Conservation (phyloP, 2,329 filamentous ascomycete species). For the Pseudogymnoascus sp. region DNA sequence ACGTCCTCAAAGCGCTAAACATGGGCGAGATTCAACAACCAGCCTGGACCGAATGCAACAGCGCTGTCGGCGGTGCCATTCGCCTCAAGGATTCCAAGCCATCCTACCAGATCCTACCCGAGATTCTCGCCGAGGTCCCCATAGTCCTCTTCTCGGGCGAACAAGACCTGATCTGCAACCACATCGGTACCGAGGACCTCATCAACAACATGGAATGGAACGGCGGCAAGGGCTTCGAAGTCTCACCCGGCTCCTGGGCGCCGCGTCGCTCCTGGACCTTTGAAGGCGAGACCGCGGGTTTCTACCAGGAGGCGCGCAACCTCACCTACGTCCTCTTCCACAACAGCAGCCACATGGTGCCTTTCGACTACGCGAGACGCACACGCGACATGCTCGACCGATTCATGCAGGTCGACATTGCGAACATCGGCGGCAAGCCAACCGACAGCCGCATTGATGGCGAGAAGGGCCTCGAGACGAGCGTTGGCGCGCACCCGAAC, state of each 20-base stretch:
- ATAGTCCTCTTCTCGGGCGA: conserved; percentile 88
- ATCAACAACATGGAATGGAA: conserved; percentile 91
- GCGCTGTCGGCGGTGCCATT: conserved; percentile 69
- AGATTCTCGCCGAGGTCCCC: conserved; percentile 67
- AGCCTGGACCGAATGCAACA: conserved; percentile 88
- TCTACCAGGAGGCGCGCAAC: conserved; percentile 92
- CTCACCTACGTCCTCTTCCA: conserved; percentile 93
- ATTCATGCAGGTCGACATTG: conserved; percentile 90
- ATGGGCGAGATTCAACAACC: conserved; percentile 73
- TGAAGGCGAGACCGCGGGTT: conserved; percentile 77
- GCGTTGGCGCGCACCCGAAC: conserved; percentile 61
- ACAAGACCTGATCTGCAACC: conserved; percentile 94
- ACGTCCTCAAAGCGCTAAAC: conserved; percentile 74
- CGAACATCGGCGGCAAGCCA: conserved; percentile 69
- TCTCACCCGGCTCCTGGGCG: conserved; percentile 78
- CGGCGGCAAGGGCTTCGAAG: conserved; percentile 83
- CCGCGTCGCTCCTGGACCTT: conserved; percentile 93
- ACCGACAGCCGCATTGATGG: conserved; percentile 63
- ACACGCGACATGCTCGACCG: conserved; percentile 95
- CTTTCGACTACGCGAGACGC: conserved; percentile 81
- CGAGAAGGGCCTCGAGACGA: conserved; percentile 58
- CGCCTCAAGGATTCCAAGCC: conserved; percentile 63
- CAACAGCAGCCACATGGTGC: conserved; percentile 97
- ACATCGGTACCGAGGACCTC: conserved; percentile 83
- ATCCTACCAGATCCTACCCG: conserved; percentile 67